Conservation (phyloP, 768 basidiomycete genomes). For the Lentinula guzmanii region DNA sequence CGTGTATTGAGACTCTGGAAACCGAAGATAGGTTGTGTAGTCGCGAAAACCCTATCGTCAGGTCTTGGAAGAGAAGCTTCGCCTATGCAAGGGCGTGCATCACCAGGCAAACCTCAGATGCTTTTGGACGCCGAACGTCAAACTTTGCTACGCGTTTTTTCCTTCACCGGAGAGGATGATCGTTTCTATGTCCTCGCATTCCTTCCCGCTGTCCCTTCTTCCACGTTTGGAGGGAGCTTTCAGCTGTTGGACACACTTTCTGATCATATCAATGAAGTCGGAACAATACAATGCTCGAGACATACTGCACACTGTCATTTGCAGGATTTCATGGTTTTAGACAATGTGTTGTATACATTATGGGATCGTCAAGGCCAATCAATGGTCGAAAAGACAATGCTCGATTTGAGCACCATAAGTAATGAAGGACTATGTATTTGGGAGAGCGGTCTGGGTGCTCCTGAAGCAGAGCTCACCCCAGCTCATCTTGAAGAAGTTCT, state of each 20-base stretch:
- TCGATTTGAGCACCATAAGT: constrained; percentile 33
- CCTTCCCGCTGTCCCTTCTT: constrained; percentile 58
- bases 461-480: constrained; percentile 73
- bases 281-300: constrained; percentile 52
- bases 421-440: constrained; percentile 33
- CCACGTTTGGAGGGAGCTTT: constrained; percentile 76
- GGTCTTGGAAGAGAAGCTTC: constrained; percentile 25
- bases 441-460: constrained; percentile 54
- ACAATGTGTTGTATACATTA: constrained; percentile 53
- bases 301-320: constrained; percentile 64
- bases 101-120: constrained; percentile 30
- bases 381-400: constrained; percentile 51
- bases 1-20: constrained; percentile 83
- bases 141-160: constrained; percentile 61
- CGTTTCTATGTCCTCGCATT: constrained; percentile 65
- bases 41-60: constrained; percentile 47
- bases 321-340: constrained; percentile 68
- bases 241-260: constrained; percentile 50
- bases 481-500: constrained; percentile 86
- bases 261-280: constrained; percentile 56
- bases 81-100: constrained; percentile 22
- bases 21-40: constrained; percentile 65
- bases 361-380: constrained; percentile 83
- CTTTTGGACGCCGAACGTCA: constrained; percentile 58
- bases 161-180: constrained; percentile 34